phyloP scores from a whole-genome alignment of 2,329 filamentous ascomycete species.

The Ceratocystis variospora region DNA sequence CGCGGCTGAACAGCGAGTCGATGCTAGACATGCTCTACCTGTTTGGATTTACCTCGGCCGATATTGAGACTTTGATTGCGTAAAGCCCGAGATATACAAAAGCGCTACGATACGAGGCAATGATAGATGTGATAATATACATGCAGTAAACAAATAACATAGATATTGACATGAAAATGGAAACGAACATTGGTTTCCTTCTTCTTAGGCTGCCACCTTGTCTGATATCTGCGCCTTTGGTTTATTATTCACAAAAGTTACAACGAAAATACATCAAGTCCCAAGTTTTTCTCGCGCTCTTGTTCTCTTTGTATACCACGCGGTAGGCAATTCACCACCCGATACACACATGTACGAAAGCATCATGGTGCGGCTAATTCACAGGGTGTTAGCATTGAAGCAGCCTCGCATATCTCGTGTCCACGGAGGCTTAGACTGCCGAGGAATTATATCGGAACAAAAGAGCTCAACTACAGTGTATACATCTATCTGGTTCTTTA shows the following conservation, averaged over 20 bases:
- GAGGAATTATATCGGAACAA: not conserved
- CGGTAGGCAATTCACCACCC: too few relatives aligned
- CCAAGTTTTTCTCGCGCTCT: too few relatives aligned
- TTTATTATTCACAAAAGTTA: not conserved
- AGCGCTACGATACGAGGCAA: not conserved
- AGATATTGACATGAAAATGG: not conserved
- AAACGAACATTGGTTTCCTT: too few relatives aligned
- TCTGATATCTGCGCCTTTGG: too few relatives aligned
- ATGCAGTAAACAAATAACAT: not conserved
- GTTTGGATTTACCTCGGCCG: slow-evolving; percentile 56
- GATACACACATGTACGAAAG: too few relatives aligned
- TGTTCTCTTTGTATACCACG: too few relatives aligned
- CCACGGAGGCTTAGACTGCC: not conserved
- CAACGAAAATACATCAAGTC: not conserved
- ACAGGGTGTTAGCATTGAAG: not conserved
- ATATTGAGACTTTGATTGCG: slow-evolving; percentile 38
- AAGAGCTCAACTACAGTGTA: not conserved
- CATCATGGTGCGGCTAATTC: not conserved
- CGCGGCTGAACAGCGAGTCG: slow-evolving; percentile 55
- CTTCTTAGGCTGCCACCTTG: too few relatives aligned
- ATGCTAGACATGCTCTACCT: slow-evolving; percentile 60
- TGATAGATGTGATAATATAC: not conserved
- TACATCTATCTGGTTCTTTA: slow-evolving; percentile 27
- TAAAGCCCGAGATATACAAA: slow-evolving; percentile 8
- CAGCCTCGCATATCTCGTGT: not conserved